Base-by-base conservation (phyloP, 331 rosid genomes). In the Rosa hybrid region DNA sequence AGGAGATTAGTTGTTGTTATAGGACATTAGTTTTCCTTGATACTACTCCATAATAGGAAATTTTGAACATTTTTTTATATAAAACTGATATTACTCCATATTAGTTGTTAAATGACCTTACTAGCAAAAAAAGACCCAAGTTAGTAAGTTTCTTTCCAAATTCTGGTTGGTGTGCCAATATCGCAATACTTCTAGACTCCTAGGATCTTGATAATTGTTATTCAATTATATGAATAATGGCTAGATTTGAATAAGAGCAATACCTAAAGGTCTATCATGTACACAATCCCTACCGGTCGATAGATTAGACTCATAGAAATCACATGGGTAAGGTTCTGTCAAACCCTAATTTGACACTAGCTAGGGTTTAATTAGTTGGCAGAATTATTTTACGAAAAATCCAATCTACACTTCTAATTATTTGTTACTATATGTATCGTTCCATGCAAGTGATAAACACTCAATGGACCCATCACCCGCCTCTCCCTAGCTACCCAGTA, bases 381-480 rank as follows among this genome's bases (percentile, higher is more conserved):
- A 16, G 21, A 65, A 65, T 65, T 65, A 65, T 60, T 60, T 30
- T 34, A 34, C 4, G 9, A 65, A 13, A 14, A 65, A 34, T 67
- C 23, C 23, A 67, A 34, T 8, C 45, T 13, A 63, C 12, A 14
- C 42, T 63, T 34, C 39, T 34, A 34, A 34, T 34, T 34, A 34
- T 34, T 34, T 34, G 39, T 34, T 34, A 17, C 48, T 67, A 20
- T 14, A 2, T 21, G 53, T 27, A 44, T 4, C 8, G 18, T 23
- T 21, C 34, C 25, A 59, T 21, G 34, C 34, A 54, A 54, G 30
- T 59, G 53, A 44, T 70, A n/a, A 9, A 45, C 21, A 71, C 49
- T 23, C n/a, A 71, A 71, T 4, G 60, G 60, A 71, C 76, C 60
- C 59, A 71, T 30, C 42, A 48, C 12, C 42, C 44, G 53, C 76